Conservation (phyloP, 2,329 filamentous ascomycete species). For the Alternaria angustiovoidea region DNA sequence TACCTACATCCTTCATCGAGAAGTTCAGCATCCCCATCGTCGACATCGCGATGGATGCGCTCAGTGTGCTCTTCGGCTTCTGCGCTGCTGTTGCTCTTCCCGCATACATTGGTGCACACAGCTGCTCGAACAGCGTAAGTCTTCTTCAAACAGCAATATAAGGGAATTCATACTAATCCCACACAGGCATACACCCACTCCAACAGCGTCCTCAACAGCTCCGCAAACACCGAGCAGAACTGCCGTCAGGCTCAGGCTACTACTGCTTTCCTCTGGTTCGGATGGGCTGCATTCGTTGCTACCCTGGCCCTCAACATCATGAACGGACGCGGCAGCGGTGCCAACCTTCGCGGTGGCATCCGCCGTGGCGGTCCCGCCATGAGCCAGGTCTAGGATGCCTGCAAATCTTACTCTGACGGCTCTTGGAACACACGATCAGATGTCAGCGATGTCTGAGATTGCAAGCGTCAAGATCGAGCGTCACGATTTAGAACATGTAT, state of each 20-base stretch:
- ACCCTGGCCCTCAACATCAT: constrained; percentile 64
- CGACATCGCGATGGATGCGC: constrained; percentile 64
- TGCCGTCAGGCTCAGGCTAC: constrained; percentile 79
- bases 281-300: constrained; percentile 69
- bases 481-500: background rate
- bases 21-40: constrained; percentile 62
- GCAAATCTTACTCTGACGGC: constrained; percentile 32
- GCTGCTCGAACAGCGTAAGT: constrained; percentile 69
- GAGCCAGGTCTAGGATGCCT: constrained; percentile 62
- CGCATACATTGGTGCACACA: constrained; percentile 71
- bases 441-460: constrained; percentile 16
- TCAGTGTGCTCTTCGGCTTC: constrained; percentile 73
- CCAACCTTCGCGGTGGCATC: constrained; percentile 57
- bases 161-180: constrained; percentile 1
- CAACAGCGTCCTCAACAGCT: constrained; percentile 71
- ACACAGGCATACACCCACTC: constrained; percentile 52
- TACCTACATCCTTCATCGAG: constrained; percentile 64
- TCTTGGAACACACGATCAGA: constrained; percentile 41
- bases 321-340: constrained; percentile 58
- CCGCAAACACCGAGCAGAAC: constrained; percentile 66
- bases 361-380: constrained; percentile 59
- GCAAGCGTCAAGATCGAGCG: background rate
- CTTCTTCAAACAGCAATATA: background rate
- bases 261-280: constrained; percentile 81
- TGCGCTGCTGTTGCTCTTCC: constrained; percentile 75